phyloP scores from a whole-genome alignment of 352 stramenopile species.

The Poterioochromonas sp. region DNA sequence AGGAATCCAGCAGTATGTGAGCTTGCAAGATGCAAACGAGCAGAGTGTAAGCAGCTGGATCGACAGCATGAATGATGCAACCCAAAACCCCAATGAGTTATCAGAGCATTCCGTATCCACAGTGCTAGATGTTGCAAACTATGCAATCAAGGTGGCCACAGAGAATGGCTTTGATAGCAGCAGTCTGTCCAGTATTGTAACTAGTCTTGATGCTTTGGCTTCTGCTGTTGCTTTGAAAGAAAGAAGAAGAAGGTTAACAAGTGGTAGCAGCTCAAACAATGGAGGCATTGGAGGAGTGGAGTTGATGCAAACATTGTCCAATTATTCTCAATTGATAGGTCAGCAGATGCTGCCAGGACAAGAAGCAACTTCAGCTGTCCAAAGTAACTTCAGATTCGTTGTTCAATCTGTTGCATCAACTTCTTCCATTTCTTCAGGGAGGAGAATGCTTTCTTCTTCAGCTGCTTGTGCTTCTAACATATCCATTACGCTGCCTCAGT shows the following conservation, averaged over 20 bases:
- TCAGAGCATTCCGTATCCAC: not conserved
- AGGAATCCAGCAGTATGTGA: not conserved
- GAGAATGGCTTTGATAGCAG: not conserved
- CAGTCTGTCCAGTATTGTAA: not conserved
- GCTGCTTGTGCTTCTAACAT: not conserved
- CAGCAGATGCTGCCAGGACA: not conserved
- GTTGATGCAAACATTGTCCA: not conserved
- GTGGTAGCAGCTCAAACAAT: not conserved
- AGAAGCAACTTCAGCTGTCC: not conserved
- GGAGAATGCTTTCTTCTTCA: constrained; percentile 13
- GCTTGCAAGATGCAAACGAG: not conserved
- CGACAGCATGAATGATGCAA: not conserved
- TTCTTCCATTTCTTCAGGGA: not conserved
- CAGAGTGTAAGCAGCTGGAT: not conserved
- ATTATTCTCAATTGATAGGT: constrained; percentile 1
- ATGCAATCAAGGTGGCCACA: not conserved
- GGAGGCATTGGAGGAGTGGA: constrained; percentile 5
- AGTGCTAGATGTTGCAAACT: constrained; percentile 1
- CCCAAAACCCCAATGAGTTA: not conserved
- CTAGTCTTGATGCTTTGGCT: constrained; percentile 1
- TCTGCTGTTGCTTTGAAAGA: not conserved
- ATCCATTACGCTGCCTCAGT: not conserved
- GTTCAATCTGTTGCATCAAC: not conserved
- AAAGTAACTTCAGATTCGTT: constrained; percentile 4
- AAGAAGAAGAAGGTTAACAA: not conserved